Evolutionary conservation across 2,329 filamentous ascomycete species (phyloP).

Genomic region (Penicillium sp.): DNA sequence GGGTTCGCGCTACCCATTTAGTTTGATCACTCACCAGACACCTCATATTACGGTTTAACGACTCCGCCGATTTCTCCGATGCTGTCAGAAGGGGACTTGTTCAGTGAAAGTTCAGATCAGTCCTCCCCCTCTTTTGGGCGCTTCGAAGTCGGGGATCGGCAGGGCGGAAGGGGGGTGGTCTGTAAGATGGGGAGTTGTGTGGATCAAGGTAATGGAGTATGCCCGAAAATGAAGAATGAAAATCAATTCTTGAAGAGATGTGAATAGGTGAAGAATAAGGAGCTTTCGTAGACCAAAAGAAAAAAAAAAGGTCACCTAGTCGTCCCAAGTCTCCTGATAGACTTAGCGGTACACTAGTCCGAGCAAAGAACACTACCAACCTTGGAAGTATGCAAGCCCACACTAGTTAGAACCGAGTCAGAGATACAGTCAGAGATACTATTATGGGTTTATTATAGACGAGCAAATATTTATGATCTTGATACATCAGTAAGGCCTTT

Average conservation of each 20-base stretch:
- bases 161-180: slow-evolving; percentile 15
- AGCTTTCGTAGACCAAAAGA: background rate
- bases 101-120: slow-evolving; percentile 4
- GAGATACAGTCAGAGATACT: too few species aligned
- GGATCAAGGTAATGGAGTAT: slow-evolving; percentile 8
- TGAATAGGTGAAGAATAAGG: background rate
- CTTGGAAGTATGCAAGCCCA: slow-evolving; percentile 1
- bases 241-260: background rate
- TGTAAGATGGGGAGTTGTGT: slow-evolving; percentile 8
- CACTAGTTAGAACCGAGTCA: slow-evolving; percentile 1
- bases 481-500: background rate
- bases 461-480: background rate
- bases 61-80: background rate
- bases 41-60: slow-evolving; percentile 19
- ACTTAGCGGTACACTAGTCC: slow-evolving; percentile 14
- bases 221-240: background rate
- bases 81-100: slow-evolving; percentile 6
- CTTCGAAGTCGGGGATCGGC: slow-evolving; percentile 18
- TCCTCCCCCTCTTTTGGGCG: slow-evolving; percentile 19
- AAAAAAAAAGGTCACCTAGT: slow-evolving; percentile 1
- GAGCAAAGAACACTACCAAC: slow-evolving; percentile 4
- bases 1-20: slow-evolving; percentile 1
- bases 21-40: slow-evolving; percentile 16
- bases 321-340: slow-evolving; percentile 2
- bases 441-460: background rate